These are phyloP conservation scores for Trypanosoma rangeli DNA, from an alignment of 208 protist genomes.

Conservation along the genomic window DNA sequence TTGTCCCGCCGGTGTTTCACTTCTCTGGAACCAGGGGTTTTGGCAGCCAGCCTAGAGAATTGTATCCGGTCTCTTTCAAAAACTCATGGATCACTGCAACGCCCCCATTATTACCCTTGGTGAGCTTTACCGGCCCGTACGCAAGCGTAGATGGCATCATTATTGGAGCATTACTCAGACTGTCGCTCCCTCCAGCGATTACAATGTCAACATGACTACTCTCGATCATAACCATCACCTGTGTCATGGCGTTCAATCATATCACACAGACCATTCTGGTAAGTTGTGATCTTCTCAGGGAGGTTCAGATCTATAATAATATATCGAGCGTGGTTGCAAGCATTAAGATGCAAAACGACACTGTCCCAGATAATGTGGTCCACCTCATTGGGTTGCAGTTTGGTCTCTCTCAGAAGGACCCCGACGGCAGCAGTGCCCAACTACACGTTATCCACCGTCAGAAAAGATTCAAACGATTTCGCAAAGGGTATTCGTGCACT, in stretches of 20 bases:
- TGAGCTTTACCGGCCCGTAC: constrained; percentile 53
- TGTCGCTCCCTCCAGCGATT: constrained; percentile 88
- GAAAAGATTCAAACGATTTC: constrained; percentile 71
- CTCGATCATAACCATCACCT: constrained; percentile 80
- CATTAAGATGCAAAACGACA: constrained; percentile 76
- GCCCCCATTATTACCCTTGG: constrained; percentile 47
- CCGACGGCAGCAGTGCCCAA: constrained; percentile 62
- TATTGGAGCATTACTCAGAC: constrained; percentile 73
- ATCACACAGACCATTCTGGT: constrained; percentile 85
- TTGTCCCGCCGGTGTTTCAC: constrained; percentile 85
- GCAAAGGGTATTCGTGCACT: constrained; percentile 72
- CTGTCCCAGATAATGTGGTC: constrained; percentile 90
- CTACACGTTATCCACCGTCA: constrained; percentile 60
- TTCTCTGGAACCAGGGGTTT: constrained; percentile 53
- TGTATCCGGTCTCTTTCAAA: constrained; percentile 67
- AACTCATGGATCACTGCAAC: constrained; percentile 38
- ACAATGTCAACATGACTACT: constrained; percentile 72
- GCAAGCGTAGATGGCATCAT: constrained; percentile 48
- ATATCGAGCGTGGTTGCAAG: constrained; percentile 82
- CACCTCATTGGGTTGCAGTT: constrained; percentile 69
- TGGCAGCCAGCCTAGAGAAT: constrained; percentile 69
- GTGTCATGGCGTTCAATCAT: constrained; percentile 73
- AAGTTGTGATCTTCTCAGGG: constrained; percentile 62
- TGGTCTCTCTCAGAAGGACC: constrained; percentile 68
- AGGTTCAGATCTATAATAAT: constrained; percentile 87